Evolutionary conservation across 768 basidiomycete species (phyloP).

Genomic region (Fomitopsis serialis): DNA sequence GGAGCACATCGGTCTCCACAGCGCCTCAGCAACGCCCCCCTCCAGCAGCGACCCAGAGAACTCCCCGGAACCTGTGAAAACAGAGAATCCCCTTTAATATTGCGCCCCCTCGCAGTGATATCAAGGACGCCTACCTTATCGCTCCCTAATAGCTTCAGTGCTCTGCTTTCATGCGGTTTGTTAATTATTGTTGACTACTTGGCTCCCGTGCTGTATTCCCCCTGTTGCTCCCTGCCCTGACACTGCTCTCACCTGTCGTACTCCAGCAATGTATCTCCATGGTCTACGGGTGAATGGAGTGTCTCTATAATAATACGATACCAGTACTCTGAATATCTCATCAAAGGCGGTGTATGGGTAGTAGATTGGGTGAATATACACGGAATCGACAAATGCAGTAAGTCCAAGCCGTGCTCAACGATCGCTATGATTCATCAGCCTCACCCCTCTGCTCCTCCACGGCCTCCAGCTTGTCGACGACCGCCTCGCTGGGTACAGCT

Average conservation of each 20-base stretch:
- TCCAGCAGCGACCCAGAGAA: conserved; percentile 52
- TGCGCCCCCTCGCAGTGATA: not conserved
- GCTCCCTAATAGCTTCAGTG: conserved; percentile 13
- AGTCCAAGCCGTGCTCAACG: not conserved
- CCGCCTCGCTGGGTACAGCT: conserved; percentile 33
- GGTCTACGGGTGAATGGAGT: conserved; percentile 4
- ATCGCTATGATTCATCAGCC: conserved; percentile 1
- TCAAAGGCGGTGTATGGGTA: not conserved
- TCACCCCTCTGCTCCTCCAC: conserved; percentile 26
- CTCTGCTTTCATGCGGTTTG: conserved; percentile 19
- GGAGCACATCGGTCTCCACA: conserved; percentile 57
- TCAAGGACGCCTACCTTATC: conserved; percentile 10
- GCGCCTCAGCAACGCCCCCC: conserved; percentile 35
- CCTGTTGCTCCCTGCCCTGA: conserved; percentile 6
- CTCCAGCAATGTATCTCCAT: conserved; percentile 16
- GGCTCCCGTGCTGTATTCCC: conserved; percentile 21
- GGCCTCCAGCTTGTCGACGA: conserved; percentile 38
- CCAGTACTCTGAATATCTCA: not conserved
- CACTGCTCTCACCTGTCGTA: conserved; percentile 13
- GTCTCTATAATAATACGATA: not conserved
- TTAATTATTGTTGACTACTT: conserved; percentile 21
- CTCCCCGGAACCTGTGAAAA: conserved; percentile 61
- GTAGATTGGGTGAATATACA: conserved; percentile 1
- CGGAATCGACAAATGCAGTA: conserved; percentile 7
- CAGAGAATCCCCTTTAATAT: conserved; percentile 41